Evolutionary conservation across 2,329 filamentous ascomycete genomes (phyloP), one percentile per base, ranked within the genome.

Genomic region (Diplodia scrobiculata): DNA sequence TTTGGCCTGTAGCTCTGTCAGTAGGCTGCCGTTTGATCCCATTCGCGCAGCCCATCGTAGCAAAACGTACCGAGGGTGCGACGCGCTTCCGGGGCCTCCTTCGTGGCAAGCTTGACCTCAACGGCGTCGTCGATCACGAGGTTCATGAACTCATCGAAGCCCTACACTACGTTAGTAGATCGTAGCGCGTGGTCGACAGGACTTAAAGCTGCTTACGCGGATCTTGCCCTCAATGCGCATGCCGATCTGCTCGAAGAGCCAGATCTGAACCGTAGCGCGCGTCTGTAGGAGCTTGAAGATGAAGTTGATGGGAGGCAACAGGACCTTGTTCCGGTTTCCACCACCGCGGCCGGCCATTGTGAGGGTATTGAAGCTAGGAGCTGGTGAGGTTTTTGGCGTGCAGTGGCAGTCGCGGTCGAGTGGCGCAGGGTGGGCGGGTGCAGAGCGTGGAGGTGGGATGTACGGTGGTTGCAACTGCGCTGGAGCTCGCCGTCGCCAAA

Each of bases 61-160:
- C 41, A 11, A 48, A 14, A 55, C 84, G 68, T 84, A 96, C 93
- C 94, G 63, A 97, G 78, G 51, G 87, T 83, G 78, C 91, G 88
- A 77, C 93, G 86, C 71, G 87, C 88, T 80, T 96, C 93, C 71
- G 89, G 87, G 50, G 83, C 78, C 71, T 91, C 89, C 83, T 96
- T 96, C 69, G 90, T 92, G 65, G 91, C 83, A 75, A 92, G 86
- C 78, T 89, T 91, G 52, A 99, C 92, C 80, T 98, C 94, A 66
- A 97, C 87, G 34, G 95, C 95, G 73, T 99, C 92, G 75, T 99
- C 95, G 71, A 97, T 86, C 47, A 98, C 95, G 59, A 99, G 84
- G 81, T 99, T 99, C 93, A 99, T 97, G 82, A 98, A 99, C 79
- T 99, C 95, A 77, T 99, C 95, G 72, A 99, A 99, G 14, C 95